A percentile compares a stretch with the other conserved stretches of the same genome.
Evolutionary conservation across 2,329 filamentous ascomycete species (phyloP).

Genomic region (Bipolaris bicolor): DNA sequence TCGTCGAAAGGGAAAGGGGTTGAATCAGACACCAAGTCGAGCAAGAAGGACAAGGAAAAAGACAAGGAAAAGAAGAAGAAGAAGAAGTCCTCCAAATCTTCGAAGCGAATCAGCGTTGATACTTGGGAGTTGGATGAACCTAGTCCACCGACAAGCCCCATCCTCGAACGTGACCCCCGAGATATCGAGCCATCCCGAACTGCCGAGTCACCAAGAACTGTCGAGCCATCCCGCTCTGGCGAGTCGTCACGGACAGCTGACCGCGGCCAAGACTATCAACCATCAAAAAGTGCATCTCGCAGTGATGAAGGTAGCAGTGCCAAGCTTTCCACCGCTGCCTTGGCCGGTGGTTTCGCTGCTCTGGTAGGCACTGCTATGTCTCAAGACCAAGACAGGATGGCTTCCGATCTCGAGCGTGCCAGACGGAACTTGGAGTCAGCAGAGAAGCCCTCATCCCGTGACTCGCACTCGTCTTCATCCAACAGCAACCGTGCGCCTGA

Average conservation of each 20-base stretch:
- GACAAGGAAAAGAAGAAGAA: conserved; percentile 10
- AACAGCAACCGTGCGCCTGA: conserved; percentile 26
- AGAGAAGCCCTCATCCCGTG: conserved; percentile 20
- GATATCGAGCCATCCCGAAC: conserved; percentile 19
- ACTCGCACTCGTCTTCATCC: conserved; percentile 21
- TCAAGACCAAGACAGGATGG: conserved; percentile 44
- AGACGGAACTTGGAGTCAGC: conserved; percentile 34
- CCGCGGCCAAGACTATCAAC: conserved; percentile 7
- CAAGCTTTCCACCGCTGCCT: conserved; percentile 29
- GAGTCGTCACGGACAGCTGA: background rate
- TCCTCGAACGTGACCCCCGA: conserved; percentile 41
- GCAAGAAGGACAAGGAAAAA: conserved; percentile 37
- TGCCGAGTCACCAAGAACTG: background rate
- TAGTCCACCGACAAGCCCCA: conserved; percentile 32
- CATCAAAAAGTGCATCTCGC: conserved; percentile 15
- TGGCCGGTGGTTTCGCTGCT: conserved; percentile 44
- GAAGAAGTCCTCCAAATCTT: conserved; percentile 42
- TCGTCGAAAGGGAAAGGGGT: conserved; percentile 14
- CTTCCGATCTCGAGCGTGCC: conserved; percentile 37
- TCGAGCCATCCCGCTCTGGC: conserved; percentile 1
- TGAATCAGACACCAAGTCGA: conserved; percentile 39
- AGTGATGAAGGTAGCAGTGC: conserved; percentile 22
- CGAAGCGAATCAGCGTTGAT: conserved; percentile 37
- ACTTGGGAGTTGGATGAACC: conserved; percentile 41
- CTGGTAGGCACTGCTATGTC: conserved; percentile 40